These are phyloP conservation scores for Elsinoe necatrix DNA, from an alignment of 2,329 filamentous ascomycete species.

Conservation along the genomic window DNA sequence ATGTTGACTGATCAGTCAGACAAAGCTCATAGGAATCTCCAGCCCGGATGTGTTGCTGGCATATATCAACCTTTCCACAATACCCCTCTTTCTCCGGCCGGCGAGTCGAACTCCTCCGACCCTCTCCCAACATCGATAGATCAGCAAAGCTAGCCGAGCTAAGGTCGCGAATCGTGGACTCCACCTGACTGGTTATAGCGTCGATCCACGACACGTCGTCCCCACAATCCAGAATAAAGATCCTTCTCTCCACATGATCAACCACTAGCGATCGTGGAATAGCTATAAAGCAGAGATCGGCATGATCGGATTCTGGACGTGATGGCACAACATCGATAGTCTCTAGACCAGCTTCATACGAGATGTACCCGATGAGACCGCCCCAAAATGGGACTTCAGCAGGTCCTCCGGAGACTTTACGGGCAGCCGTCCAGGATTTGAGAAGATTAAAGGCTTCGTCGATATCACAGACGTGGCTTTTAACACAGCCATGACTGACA, in stretches of 20 bases:
- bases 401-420: conserved; percentile 27
- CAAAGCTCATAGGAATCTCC: conserved; percentile 84
- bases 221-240: conserved; percentile 61
- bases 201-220: conserved; percentile 23
- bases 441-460: background rate
- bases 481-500: background rate
- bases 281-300: conserved; percentile 70
- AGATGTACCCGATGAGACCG: conserved; percentile 75
- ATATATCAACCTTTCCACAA: conserved; percentile 56
- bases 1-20: conserved; percentile 64
- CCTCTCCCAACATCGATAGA: background rate
- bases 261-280: conserved; percentile 68
- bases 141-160: background rate
- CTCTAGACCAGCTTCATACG: conserved; percentile 71
- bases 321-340: conserved; percentile 44
- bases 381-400: conserved; percentile 59
- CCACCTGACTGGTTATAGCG: conserved; percentile 21
- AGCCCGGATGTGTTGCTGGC: conserved; percentile 62
- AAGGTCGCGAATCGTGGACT: background rate
- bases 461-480: background rate
- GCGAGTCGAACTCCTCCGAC: conserved; percentile 14
- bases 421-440: background rate
- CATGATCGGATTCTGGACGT: conserved; percentile 37
- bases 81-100: conserved; percentile 40
- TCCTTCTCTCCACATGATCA: conserved; percentile 55